Conservation (phyloP, 2,329 filamentous ascomycete genomes). For the Pyrenophora tritici-repentis region DNA sequence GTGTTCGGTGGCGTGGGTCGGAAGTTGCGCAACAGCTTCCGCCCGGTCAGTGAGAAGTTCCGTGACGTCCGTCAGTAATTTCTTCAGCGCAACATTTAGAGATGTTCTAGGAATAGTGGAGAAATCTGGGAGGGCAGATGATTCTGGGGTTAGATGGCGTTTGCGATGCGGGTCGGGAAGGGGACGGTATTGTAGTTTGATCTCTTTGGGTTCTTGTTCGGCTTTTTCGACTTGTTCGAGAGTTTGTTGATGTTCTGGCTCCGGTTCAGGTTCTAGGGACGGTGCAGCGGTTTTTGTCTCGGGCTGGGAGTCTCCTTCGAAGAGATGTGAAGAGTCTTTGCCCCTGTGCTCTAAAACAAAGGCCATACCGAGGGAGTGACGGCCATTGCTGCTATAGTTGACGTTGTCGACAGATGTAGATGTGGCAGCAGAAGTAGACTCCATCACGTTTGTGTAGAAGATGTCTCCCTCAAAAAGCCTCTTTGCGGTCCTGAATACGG, state of each 20-base stretch:
- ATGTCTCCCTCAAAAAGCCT: slow-evolving; percentile 45
- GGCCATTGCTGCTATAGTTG: slow-evolving; percentile 10
- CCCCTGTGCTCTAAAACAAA: slow-evolving; percentile 25
- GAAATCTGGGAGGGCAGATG: not conserved
- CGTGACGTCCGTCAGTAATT: slow-evolving; percentile 1
- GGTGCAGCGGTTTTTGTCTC: not conserved
- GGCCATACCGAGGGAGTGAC: slow-evolving; percentile 29
- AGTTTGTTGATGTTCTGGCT: not conserved
- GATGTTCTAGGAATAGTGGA: not conserved
- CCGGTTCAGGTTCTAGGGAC: not conserved
- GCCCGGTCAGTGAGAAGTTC: slow-evolving; percentile 1
- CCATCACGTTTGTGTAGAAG: slow-evolving; percentile 25
- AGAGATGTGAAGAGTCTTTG: slow-evolving; percentile 15
- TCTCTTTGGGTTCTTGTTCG: slow-evolving; percentile 1
- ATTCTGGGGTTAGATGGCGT: not conserved
- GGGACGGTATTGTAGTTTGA: slow-evolving; percentile 4
- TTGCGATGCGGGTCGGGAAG: slow-evolving; percentile 10
- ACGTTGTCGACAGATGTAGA: not conserved
- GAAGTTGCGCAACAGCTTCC: no score
- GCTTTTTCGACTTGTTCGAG: not conserved
- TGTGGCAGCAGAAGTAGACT: not conserved
- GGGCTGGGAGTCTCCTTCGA: slow-evolving; percentile 4
- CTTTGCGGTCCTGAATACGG: slow-evolving; percentile 46
- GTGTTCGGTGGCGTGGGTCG: no score
- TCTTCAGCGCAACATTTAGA: slow-evolving; percentile 2